Conservation (phyloP, 768 basidiomycete species). For the Boletus reticuloceps region DNA sequence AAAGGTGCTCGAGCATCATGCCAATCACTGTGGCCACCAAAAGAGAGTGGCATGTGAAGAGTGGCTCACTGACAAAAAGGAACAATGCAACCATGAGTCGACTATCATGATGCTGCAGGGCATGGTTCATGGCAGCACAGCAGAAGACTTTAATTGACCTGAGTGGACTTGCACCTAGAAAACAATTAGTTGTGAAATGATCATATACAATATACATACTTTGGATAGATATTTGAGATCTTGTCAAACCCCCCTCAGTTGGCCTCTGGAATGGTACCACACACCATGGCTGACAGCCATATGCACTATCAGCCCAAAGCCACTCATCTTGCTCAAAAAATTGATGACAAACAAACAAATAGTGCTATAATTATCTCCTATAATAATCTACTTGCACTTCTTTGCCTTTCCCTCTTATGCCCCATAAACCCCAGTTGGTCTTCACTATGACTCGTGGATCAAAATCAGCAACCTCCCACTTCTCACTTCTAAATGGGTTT, state of each 20-base stretch:
- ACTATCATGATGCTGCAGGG: too few relatives aligned
- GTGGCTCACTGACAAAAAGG: too few relatives aligned
- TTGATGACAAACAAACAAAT: not conserved
- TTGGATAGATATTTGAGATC: constrained; percentile 21
- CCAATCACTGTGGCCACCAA: too few relatives aligned
- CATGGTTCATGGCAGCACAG: too few relatives aligned
- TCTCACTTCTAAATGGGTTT: constrained; percentile 91
- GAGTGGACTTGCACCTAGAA: too few relatives aligned
- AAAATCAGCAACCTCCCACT: constrained; percentile 98
- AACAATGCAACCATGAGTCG: too few relatives aligned
- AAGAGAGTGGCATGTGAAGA: too few relatives aligned
- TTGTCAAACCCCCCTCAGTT: constrained; percentile 6
- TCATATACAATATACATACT: not conserved
- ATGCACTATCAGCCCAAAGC: constrained; percentile 19
- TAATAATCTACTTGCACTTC: constrained; percentile 49
- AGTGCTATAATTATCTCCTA: not conserved
- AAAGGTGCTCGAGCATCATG: too few relatives aligned
- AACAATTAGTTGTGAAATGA: too few relatives aligned
- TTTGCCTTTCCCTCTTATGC: constrained; percentile 87
- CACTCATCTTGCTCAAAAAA: constrained; percentile 11
- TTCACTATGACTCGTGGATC: constrained; percentile 97
- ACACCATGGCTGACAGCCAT: constrained; percentile 20
- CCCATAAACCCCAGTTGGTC: constrained; percentile 99
- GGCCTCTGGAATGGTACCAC: constrained; percentile 27
- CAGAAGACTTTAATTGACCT: too few relatives aligned